Percentiles rank a stretch among this genome's conserved stretches.
Evolutionary conservation across 345 rosid genomes (phyloP).

Genomic region (Citrus maxima): DNA sequence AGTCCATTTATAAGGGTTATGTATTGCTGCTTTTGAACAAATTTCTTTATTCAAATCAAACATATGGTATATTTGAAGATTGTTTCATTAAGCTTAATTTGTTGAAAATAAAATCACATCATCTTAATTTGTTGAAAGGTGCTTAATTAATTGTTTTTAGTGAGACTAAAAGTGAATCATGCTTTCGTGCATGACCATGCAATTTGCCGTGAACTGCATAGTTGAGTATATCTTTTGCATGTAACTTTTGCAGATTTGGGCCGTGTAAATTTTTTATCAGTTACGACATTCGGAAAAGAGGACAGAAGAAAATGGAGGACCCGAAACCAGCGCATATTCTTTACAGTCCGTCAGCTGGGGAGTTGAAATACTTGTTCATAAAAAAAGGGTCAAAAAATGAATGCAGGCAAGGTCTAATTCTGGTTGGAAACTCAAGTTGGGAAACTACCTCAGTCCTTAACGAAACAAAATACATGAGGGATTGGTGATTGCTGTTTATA

Average conservation of each 20-base stretch:
- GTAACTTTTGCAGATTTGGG: neutral
- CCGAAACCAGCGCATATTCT: neutral
- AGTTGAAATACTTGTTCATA: neutral
- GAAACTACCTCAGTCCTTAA: too few species aligned
- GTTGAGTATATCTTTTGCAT: neutral
- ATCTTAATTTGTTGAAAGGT: too few species aligned
- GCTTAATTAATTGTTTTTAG: neutral
- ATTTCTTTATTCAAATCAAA: neutral
- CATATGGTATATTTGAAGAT: neutral
- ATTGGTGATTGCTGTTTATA: too few species aligned
- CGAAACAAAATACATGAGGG: too few species aligned
- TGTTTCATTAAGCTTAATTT: neutral
- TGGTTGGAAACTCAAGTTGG: neutral
- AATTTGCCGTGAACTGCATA: too few species aligned
- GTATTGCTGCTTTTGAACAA: neutral
- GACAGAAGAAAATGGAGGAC: neutral
- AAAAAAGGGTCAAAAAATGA: neutral
- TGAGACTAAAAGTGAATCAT: too few species aligned
- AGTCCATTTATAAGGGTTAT: neutral
- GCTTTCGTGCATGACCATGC: too few species aligned
- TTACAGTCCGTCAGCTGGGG: neutral
- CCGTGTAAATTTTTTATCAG: neutral
- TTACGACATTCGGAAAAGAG: neutral
- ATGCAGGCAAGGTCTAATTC: neutral
- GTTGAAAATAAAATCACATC: neutral